Evolutionary conservation across 805 yeast species (phyloP), one percentile per base, ranked within the genome.

Genomic region (Wickerhamiella lipophila): DNA sequence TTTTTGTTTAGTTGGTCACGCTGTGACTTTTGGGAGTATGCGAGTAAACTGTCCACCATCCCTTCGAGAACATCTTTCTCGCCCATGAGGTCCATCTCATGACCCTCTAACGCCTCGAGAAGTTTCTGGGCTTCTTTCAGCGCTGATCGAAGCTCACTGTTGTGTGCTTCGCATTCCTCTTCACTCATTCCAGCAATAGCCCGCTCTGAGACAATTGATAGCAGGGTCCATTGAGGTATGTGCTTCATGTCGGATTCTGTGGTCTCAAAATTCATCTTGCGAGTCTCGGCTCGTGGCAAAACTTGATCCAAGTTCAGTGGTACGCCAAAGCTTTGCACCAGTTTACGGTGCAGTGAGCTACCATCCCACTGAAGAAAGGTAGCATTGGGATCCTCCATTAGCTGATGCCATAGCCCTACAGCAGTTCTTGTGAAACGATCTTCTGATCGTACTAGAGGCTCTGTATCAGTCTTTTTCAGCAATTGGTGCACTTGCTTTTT

Each of bases 1-100:
- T 57, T 55, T 15, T 25, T 40, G 30, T 40, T 40, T 5, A 23
- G 41, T 26, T 36, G 41, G 15, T 36, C 26, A 23, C 60, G 60
- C 47, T 57, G 57, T 42, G 52, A 55, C 25, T 56, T 54, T 29
- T 92, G 96, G 6, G 95, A 83, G 61, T 88, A 87, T 6, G 95
- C 96, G 13, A 88, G 83, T 56, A 88, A 67, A 57, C 85, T 87
- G 60, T 86, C 95, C 38, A 92, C 87, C 55, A 92, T 94, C 2
- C 81, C 73, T 56, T 89, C 95, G 60, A 81, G 87, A 13, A 88
- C 76, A 29, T 74, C 75, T 57, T 83, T 82, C 61, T 87, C 94
- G 39, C 70, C 73, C 50, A 68, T 68, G 16, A 79, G 64, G 7
- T 72, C 77, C 30, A 62, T 60, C 43, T 73, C 68, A 51, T 73